Conservation (phyloP, 768 basidiomycete species). For the Cyathus striatus region DNA sequence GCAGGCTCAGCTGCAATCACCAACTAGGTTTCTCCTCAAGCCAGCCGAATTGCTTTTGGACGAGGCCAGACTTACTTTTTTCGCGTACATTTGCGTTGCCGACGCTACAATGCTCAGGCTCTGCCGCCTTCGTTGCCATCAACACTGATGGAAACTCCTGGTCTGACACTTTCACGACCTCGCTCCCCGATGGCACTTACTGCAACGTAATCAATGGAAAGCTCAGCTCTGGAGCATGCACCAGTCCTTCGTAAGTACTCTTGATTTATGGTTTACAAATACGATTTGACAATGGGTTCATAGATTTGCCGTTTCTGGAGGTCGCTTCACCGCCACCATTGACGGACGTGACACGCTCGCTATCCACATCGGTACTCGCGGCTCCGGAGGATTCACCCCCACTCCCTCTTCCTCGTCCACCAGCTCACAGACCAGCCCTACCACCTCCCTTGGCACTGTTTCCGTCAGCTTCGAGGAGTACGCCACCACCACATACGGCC, state of each 20-base stretch:
- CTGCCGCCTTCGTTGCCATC: constrained; percentile 58
- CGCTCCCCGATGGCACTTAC: constrained; percentile 52
- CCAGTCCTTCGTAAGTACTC: constrained; percentile 42
- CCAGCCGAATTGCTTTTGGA: constrained; percentile 62
- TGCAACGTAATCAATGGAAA: constrained; percentile 60
- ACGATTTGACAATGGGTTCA: neutral
- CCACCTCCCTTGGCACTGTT: constrained; percentile 16
- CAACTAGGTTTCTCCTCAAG: constrained; percentile 54
- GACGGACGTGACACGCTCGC: constrained; percentile 49
- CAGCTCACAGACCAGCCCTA: too few species aligned
- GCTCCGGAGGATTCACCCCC: constrained; percentile 21
- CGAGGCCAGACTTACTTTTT: constrained; percentile 42
- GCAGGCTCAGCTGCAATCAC: constrained; percentile 46
- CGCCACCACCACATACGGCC: constrained; percentile 52
- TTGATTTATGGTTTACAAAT: neutral
- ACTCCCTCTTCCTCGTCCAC: too few species aligned
- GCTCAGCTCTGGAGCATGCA: constrained; percentile 35
- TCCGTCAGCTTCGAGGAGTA: constrained; percentile 47
- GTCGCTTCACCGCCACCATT: constrained; percentile 45
- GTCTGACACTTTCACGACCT: constrained; percentile 54
- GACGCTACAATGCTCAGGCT: constrained; percentile 24
- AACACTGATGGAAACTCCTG: constrained; percentile 58
- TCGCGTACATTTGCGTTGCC: neutral
- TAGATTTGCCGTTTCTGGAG: constrained; percentile 46
- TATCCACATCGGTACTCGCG: constrained; percentile 43